Evolutionary conservation across 2,329 filamentous ascomycete genomes (phyloP).

Genomic region (Stagonosporopsis cucurbitacearum): DNA sequence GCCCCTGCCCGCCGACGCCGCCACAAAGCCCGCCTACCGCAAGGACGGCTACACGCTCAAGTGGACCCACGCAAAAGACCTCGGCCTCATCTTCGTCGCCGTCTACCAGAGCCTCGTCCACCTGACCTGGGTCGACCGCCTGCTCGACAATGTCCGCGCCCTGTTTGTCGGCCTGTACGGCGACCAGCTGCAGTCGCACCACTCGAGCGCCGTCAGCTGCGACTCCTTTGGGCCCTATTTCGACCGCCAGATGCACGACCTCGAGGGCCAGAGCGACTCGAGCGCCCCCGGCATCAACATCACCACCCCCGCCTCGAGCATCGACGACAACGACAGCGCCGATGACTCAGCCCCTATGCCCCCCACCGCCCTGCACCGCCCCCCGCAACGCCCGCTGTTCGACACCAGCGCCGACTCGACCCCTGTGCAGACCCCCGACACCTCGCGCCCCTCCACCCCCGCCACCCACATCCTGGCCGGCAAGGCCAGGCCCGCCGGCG

Average conservation of each 20-base stretch:
- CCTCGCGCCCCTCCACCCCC: constrained; percentile 81
- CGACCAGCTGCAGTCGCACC: constrained; percentile 80
- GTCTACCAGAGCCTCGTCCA: constrained; percentile 96
- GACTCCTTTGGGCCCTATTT: constrained; percentile 86
- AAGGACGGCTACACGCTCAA: constrained; percentile 94
- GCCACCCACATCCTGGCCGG: constrained; percentile 71
- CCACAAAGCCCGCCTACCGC: constrained; percentile 76
- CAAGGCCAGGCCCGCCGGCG: constrained; percentile 72
- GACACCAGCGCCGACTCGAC: constrained; percentile 70
- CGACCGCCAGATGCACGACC: constrained; percentile 85
- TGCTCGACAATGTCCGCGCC: constrained; percentile 92
- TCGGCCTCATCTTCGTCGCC: constrained; percentile 94
- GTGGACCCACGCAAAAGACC: constrained; percentile 90
- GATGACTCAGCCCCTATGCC: constrained; percentile 61
- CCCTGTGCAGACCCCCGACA: constrained; percentile 73
- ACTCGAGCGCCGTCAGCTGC: constrained; percentile 80
- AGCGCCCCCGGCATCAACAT: constrained; percentile 49
- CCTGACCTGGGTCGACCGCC: constrained; percentile 94
- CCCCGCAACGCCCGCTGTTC: constrained; percentile 40
- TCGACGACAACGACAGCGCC: constrained; percentile 57
- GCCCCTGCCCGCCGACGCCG: constrained; percentile 65
- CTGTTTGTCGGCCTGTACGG: constrained; percentile 91
- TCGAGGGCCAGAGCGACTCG: constrained; percentile 65
- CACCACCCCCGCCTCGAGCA: constrained; percentile 57
- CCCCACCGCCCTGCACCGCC: constrained; percentile 58